A percentile compares a stretch with the other conserved stretches of the same genome.
Conservation (phyloP, 352 stramenopile species). For the Globisporangium alternatum region DNA sequence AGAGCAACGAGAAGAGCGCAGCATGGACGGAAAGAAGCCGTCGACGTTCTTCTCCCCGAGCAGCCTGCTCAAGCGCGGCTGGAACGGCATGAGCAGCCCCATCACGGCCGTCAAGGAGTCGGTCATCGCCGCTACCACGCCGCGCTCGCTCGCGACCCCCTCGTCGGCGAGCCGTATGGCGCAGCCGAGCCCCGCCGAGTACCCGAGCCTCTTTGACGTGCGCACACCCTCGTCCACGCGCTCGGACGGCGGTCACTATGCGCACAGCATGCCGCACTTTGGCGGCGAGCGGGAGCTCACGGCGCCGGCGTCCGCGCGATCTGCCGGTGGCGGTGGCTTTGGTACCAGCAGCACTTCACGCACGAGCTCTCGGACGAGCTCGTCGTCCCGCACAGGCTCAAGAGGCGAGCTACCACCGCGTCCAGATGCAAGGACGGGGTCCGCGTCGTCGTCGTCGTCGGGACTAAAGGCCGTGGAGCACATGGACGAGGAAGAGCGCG, state of each 20-base stretch:
- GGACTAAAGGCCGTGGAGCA: conserved; percentile 28
- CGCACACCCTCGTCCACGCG: conserved; percentile 42
- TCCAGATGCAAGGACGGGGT: conserved; percentile 7
- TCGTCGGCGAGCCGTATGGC: conserved; percentile 31
- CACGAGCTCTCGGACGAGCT: conserved; percentile 32
- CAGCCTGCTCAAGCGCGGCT: conserved; percentile 63
- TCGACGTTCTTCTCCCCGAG: conserved; percentile 46
- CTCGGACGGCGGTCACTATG: conserved; percentile 27
- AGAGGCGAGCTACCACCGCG: conserved; percentile 7
- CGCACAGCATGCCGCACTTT: conserved; percentile 14
- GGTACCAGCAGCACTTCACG: conserved; percentile 18
- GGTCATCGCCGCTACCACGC: conserved; percentile 43
- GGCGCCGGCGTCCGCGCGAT: conserved; percentile 31
- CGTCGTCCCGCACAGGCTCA: conserved; percentile 28
- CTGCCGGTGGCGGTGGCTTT: conserved; percentile 13
- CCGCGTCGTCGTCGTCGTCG: background rate
- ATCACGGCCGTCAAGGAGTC: conserved; percentile 64
- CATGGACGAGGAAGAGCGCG: conserved; percentile 57
- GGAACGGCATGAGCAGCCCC: conserved; percentile 60
- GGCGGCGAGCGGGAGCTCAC: conserved; percentile 20
- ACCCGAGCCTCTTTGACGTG: conserved; percentile 74
- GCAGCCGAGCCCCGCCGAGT: conserved; percentile 51
- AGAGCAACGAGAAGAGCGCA: background rate
- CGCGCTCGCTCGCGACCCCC: conserved; percentile 32
- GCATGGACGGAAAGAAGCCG: conserved; percentile 38